Percentiles rank a stretch among this genome's conserved stretches.
phyloP scores from a whole-genome alignment of 441 rosid species.

The Adansonia gregorii region DNA sequence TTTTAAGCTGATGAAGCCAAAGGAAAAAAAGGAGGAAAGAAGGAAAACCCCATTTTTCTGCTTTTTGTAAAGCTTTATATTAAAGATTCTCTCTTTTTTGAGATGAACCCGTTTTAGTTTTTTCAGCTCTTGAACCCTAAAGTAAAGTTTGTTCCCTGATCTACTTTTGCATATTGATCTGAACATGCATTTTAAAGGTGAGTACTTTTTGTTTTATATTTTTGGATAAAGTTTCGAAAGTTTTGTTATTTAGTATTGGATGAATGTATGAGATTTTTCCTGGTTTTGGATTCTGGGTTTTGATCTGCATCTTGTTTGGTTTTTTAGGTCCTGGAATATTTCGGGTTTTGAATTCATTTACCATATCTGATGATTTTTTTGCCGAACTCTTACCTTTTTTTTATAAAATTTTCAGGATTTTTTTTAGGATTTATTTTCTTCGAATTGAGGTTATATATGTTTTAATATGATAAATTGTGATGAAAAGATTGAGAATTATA shows the following conservation, averaged over 20 bases:
- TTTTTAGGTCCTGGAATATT: conserved; percentile 20
- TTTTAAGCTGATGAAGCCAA: conserved; percentile 25
- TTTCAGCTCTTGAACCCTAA: conserved; percentile 27
- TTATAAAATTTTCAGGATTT: background rate
- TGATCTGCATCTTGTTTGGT: conserved; percentile 24
- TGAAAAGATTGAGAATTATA: conserved; percentile 12
- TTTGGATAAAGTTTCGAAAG: conserved; percentile 6
- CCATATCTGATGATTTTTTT: conserved; percentile 27
- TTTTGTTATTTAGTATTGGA: background rate
- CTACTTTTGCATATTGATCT: conserved; percentile 44
- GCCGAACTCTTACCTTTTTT: conserved; percentile 10
- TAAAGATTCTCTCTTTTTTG: conserved; percentile 25
- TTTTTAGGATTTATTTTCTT: background rate
- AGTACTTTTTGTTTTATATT: conserved; percentile 22
- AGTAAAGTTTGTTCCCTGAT: conserved; percentile 24
- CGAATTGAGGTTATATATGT: conserved; percentile 2
- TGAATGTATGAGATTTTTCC: background rate
- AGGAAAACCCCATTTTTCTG: conserved; percentile 19
- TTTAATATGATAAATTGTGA: background rate
- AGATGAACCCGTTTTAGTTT: conserved; percentile 18
- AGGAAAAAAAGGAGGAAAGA: background rate
- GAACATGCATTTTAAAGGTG: conserved; percentile 46
- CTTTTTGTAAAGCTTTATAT: conserved; percentile 14
- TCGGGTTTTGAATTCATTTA: conserved; percentile 29
- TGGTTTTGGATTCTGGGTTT: conserved; percentile 23